Base-by-base conservation (phyloP, 164 flowering plant genomes). In the Nymphaea thermarum region DNA sequence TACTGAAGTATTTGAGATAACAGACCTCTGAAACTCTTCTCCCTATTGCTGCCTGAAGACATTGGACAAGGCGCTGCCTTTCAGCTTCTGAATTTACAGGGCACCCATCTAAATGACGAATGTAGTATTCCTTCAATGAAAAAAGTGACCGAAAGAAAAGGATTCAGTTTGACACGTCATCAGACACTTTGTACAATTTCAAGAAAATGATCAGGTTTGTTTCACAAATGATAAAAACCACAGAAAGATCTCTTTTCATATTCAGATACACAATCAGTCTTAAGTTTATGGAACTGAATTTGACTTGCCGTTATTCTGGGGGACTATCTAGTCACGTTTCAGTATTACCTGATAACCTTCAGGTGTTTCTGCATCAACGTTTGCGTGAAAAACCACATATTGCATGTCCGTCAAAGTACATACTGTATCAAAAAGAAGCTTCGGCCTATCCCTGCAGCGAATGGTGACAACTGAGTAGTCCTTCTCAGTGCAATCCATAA, bases 41-140 rank as follows among this genome's bases (percentile, higher is more conserved):
- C 67, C 86, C 79, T 25, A 87, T 83, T 14, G 95, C 87, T 65
- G 97, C 93, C 74, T 82, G 77, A 62, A 91, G 51, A 70, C 97
- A 91, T 59, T 77, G 91, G 65, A 86, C 80, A 42, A 91, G 88
- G 0, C 97, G 77, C 65, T 87, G 84, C 73, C 76, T 85, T 71
- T 91, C 97, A 6, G 93, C 82, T 68, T 91, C 93, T 16, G 86
- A 86, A 67, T 82, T 86, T 43, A 91, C 87, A 6, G 95, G 93
- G 65, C 83, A 80, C 43, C 97, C 97, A 77, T 89, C 95, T 6
- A 75, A 69, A 75, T 87, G 97, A 66, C 86, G 82, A 3, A 89
- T 85, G 69, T 84, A 87, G 67, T 87, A 91, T 68, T 90, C 96
- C 96, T 90, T 77, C 47, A 2, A 45, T 25, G 36, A 25, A 25